Percentiles rank a stretch among this genome's conserved stretches.
Evolutionary conservation across 2,329 filamentous ascomycete genomes (phyloP).

Genomic region (Penicillium glabrum): DNA sequence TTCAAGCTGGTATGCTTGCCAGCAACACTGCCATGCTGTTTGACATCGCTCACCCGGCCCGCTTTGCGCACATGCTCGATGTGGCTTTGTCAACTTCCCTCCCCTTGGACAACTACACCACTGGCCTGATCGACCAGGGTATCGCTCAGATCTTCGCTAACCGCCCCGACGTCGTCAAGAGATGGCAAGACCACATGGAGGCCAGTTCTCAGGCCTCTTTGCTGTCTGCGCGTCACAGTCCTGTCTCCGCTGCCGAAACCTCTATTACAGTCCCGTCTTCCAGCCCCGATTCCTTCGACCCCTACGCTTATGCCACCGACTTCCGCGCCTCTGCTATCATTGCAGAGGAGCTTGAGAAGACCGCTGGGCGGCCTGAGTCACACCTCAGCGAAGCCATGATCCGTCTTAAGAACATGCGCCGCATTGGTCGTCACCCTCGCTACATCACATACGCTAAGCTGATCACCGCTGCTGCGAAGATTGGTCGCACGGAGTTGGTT

Average conservation of each 20-base stretch:
- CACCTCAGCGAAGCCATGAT: slow-evolving; percentile 77
- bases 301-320: slow-evolving; percentile 85
- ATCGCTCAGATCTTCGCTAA: slow-evolving; percentile 52
- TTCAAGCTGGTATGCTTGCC: slow-evolving; percentile 54
- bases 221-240: slow-evolving; percentile 39
- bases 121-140: slow-evolving; percentile 58
- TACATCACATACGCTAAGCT: slow-evolving; percentile 98
- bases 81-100: slow-evolving; percentile 54
- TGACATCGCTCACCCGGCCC: slow-evolving; percentile 59
- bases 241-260: slow-evolving; percentile 43
- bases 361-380: slow-evolving; percentile 68
- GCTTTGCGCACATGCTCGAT: slow-evolving; percentile 63
- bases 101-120: slow-evolving; percentile 57
- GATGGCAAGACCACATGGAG: slow-evolving; percentile 59
- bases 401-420: slow-evolving; percentile 90
- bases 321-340: slow-evolving; percentile 91
- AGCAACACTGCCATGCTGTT: slow-evolving; percentile 40
- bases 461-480: slow-evolving; percentile 84
- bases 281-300: slow-evolving; percentile 83
- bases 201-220: slow-evolving; percentile 49
- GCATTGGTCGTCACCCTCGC: slow-evolving; percentile 83
- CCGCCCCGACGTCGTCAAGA: slow-evolving; percentile 48
- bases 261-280: slow-evolving; percentile 56
- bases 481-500: slow-evolving; percentile 76
- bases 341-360: slow-evolving; percentile 82